phyloP scores from a whole-genome alignment of 2,329 filamentous ascomycete species.

The Talaromyces sp. region DNA sequence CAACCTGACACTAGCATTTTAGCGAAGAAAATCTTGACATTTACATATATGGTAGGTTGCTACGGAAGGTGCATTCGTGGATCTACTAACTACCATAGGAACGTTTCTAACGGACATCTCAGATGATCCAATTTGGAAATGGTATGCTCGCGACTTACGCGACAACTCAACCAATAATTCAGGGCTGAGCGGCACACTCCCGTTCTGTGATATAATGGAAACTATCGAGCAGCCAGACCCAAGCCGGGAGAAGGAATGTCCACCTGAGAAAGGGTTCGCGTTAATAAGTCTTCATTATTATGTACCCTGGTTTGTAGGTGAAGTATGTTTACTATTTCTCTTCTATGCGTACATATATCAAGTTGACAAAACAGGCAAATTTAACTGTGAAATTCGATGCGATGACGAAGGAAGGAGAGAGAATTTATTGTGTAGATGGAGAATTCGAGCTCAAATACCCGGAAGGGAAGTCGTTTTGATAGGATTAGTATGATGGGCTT shows the following conservation, averaged over 20 bases:
- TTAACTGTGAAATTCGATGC: not conserved
- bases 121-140: not conserved
- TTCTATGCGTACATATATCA: not conserved
- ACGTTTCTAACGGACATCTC: not conserved
- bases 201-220: not conserved
- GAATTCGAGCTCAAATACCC: not conserved
- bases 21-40: not conserved
- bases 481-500: no score
- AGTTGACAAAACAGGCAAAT: not conserved
- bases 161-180: not conserved
- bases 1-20: not conserved
- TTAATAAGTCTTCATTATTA: not conserved
- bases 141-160: not conserved
- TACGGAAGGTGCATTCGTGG: no score
- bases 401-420: not conserved
- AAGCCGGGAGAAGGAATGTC: not conserved
- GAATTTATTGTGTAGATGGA: not conserved
- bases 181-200: not conserved
- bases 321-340: not conserved
- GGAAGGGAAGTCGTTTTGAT: no score
- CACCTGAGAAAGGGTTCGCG: not conserved
- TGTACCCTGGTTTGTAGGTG: not conserved
- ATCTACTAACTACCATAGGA: not conserved
- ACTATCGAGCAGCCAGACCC: not conserved
- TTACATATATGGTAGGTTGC: not conserved